These are phyloP conservation scores for Nicotiana rustica DNA, from an alignment of 305 asterid genomes.

Conservation along the genomic window DNA sequence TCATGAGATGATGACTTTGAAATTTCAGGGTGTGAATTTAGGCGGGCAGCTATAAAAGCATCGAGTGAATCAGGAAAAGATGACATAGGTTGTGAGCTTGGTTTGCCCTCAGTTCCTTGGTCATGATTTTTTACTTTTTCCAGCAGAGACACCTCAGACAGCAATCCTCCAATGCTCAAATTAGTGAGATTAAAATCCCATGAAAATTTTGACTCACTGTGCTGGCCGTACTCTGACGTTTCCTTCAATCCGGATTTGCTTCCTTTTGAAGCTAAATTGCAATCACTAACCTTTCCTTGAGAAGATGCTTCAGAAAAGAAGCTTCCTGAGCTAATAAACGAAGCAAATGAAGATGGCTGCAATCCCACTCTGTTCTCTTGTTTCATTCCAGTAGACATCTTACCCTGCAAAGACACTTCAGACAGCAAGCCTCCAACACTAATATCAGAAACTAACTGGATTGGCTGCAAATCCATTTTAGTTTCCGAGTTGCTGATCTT, in stretches of 20 bases:
- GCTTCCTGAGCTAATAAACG: constrained; percentile 58
- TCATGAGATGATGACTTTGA: constrained; percentile 51
- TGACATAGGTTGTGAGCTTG: constrained; percentile 46
- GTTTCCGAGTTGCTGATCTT: constrained; percentile 52
- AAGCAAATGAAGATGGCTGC: constrained; percentile 48
- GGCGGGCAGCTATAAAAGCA: constrained; percentile 51
- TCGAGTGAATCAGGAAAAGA: constrained; percentile 51
- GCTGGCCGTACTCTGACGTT: constrained; percentile 38
- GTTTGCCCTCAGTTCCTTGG: constrained; percentile 49
- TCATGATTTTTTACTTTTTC: constrained; percentile 47
- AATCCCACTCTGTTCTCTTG: constrained; percentile 48
- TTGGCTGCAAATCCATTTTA: constrained; percentile 52
- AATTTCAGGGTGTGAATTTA: constrained; percentile 45
- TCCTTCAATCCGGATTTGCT: constrained; percentile 31
- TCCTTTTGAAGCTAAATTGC: constrained; percentile 22
- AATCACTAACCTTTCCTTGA: constrained; percentile 36
- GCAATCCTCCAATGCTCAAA: constrained; percentile 84
- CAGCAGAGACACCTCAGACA: constrained; percentile 73
- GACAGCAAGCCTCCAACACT: constrained; percentile 63
- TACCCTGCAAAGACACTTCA: constrained; percentile 62
- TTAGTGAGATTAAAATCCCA: constrained; percentile 71
- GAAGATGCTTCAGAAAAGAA: constrained; percentile 63
- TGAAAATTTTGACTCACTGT: constrained; percentile 46
- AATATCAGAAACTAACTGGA: constrained; percentile 50
- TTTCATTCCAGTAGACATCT: constrained; percentile 44